Percentiles rank a stretch among this genome's conserved stretches.
These are phyloP conservation scores for Lipomyces kockii DNA, from an alignment of 805 yeast genomes.

Conservation along the genomic window DNA sequence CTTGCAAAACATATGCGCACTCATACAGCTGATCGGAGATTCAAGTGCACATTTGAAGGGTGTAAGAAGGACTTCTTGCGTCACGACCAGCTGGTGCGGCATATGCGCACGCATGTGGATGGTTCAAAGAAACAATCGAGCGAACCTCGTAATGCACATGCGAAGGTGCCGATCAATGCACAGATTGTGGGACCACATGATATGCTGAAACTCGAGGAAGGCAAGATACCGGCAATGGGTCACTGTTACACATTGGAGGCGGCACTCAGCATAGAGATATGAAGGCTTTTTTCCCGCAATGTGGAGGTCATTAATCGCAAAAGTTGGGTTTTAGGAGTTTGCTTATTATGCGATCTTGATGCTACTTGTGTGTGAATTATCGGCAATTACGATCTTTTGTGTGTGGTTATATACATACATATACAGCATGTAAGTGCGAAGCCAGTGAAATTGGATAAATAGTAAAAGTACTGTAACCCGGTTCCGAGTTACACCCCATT, in stretches of 20 bases:
- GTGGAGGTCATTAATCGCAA: too few species aligned
- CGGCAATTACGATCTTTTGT: too few species aligned
- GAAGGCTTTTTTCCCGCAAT: neutral
- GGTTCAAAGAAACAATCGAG: neutral
- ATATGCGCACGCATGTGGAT: constrained; percentile 34
- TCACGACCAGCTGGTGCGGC: constrained; percentile 40
- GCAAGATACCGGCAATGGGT: neutral
- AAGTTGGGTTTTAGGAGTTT: neutral
- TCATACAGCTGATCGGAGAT: constrained; percentile 52
- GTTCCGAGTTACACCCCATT: too few species aligned
- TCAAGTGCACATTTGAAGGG: constrained; percentile 36
- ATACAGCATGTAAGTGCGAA: neutral
- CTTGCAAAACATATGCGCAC: constrained; percentile 84
- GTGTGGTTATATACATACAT: neutral
- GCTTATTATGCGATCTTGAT: neutral
- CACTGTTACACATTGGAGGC: neutral
- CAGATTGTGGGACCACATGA: neutral
- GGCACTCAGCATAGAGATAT: neutral
- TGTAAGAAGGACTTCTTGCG: constrained; percentile 39
- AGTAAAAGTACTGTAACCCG: too few species aligned
- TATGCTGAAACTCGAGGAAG: neutral
- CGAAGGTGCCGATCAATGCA: neutral
- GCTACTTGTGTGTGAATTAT: neutral
- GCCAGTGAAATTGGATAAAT: neutral
- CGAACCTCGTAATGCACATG: neutral